Evolutionary conservation across 1,284 basidiomycete species (phyloP).

Genomic region (Boletus semigastroideus): DNA sequence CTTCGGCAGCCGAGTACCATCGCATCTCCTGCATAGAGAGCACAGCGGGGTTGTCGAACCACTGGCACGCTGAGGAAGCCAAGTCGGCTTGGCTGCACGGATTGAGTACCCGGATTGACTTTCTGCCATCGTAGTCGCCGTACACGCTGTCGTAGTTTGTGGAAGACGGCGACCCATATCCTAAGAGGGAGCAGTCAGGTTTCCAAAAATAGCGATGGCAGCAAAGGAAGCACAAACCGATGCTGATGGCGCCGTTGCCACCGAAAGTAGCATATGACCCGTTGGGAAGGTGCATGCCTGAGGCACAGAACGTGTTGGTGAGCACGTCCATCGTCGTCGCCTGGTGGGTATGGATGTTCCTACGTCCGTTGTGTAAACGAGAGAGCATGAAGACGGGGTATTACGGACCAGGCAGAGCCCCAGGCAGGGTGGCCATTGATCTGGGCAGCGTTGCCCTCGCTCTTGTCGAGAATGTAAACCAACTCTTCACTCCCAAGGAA

Average conservation of each 20-base stretch:
- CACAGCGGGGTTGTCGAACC: conserved; percentile 71
- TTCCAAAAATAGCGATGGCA: conserved; percentile 27
- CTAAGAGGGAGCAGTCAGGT: conserved; percentile 12
- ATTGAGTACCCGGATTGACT: conserved; percentile 69
- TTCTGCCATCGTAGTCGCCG: conserved; percentile 64
- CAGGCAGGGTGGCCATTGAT: conserved; percentile 57
- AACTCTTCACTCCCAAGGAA: conserved; percentile 55
- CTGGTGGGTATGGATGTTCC: conserved; percentile 39
- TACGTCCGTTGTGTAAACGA: neutral
- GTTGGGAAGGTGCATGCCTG: conserved; percentile 66
- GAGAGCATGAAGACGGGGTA: conserved; percentile 28
- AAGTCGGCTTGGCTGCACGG: conserved; percentile 60
- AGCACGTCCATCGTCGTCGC: conserved; percentile 65
- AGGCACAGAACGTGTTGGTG: conserved; percentile 82
- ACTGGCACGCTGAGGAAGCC: conserved; percentile 56
- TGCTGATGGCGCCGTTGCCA: conserved; percentile 70
- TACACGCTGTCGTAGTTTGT: conserved; percentile 47
- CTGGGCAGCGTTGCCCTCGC: conserved; percentile 57
- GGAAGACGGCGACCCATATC: neutral
- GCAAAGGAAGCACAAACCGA: conserved; percentile 36
- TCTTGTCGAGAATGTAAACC: conserved; percentile 60
- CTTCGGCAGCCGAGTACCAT: conserved; percentile 86
- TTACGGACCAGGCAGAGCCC: conserved; percentile 53
- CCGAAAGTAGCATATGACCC: conserved; percentile 63
- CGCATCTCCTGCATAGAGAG: conserved; percentile 74